Base-by-base conservation (phyloP, 2,329 filamentous ascomycete species). In the Bipolaris zeicola region DNA sequence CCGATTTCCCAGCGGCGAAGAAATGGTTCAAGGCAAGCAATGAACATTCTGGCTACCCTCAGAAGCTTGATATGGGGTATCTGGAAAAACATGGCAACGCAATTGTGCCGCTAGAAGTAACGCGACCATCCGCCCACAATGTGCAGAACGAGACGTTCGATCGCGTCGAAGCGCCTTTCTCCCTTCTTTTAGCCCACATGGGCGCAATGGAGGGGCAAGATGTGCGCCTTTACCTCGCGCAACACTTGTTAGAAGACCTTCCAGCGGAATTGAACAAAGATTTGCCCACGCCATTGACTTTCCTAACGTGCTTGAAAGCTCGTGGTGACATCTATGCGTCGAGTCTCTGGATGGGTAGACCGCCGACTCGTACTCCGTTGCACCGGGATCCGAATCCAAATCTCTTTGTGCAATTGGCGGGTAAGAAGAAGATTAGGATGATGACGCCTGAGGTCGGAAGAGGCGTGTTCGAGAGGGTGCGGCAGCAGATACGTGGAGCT, bases 331-430 rank as follows among this genome's bases (percentile, higher is more conserved):
- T 97, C n/a, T 97, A 98, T 72, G 85, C 83, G 66, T 88, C 89
- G 0, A 96, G 90, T 65, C 80, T 98, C 41, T 99, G 94, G 94
- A 83, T 98, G 11, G 95, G 95, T 0, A 81, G 89, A 13, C 87
- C 92, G 37, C 92, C 92, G 0, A 97, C 93, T 0, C 92, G 92
- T 66, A 97, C 95, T 0, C 92, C 95, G 3, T 80, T 96, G 3
- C 95, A 99, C 76, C 86, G 90, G 52, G 95, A 99, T 69, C 95
- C 95, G 0, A 98, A 98, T 68, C 92, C 92, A 0, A 99, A 99
- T 71, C 68, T 97, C 0, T 96, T 98, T 72, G 86, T 91, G 43
- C 95, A 99, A 76, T 76, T 98, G 11, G 86, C 85, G 14, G 87
- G 91, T 3, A 76, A 71, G 49, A 99, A 99, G 76, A 73, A 79